Base-by-base conservation (phyloP, 805 yeast genomes). In the Ogataea paradorogensis region DNA sequence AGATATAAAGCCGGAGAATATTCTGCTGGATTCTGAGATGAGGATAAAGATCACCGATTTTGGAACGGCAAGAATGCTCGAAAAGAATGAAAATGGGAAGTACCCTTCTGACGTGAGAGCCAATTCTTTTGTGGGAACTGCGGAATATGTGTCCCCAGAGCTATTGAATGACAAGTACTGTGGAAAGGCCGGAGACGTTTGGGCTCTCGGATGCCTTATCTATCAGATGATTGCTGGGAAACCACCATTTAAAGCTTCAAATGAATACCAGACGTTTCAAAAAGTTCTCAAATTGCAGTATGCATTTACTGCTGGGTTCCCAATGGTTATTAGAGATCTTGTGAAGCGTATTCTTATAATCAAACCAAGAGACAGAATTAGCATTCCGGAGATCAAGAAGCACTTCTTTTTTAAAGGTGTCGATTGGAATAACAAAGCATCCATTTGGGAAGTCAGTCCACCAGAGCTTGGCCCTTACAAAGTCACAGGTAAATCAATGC, bases 231-330 rank as follows among this genome's bases (percentile, higher is more conserved):
- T 77, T 46, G 81, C 81, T 0, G 83, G 83, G 4, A 76, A 73
- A 41, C 86, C 88, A 0, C 95, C 95, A 4, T 85, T 85, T 60
- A 84, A 84, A 55, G 95, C 90, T 2, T 73, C 88, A 0, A 85
- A 84, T 56, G 95, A 85, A 55, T 85, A 84, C 53, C 63, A 82
- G 42, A 85, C 91, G 0, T 85, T 85, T 58, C 95, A 85, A 56
- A 85, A 85, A 55, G 83, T 85, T 43, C 78, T 85, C 52, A 84
- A 85, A 58, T 68, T 82, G 34, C 91, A 85, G 53, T 85, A 73
- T 62, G 93, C 95, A 2, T 85, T 82, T 53, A 80, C 88, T 40
- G 93, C 95, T 3, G 93, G 93, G 0, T 85, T 85, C 53, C 95
- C 95, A 5, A 70, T 76, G 59, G 67, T 82, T 10, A 55, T 83